Evolutionary conservation across 176 grass and related monocot species (phyloP), one percentile per base, ranked within the genome.

Genomic region (Areca catechu): DNA sequence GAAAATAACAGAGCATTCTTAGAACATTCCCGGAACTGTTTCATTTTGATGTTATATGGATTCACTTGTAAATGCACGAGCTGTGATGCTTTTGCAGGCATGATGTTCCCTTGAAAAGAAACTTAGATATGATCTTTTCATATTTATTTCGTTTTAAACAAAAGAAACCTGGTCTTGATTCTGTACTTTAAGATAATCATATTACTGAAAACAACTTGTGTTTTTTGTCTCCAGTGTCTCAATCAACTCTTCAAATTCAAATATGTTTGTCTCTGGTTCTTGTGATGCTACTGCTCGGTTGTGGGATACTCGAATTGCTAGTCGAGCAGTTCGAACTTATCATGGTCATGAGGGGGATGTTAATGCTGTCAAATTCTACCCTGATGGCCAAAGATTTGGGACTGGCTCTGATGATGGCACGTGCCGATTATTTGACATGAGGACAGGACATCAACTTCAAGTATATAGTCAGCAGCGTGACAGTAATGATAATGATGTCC

Each of bases 351-450:
- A 83, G 37, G 75, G 66, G 4, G 93, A 88, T 53, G 85, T 98
- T 79, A 98, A 98, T 48, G 71, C 81, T 57, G 87, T 98, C 56
- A 98, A 87, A 80, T 92, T 98, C 75, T 98, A 92, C 69, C 93
- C 93, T 57, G 93, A 98, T 75, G 93, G 93, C 15, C 83, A 86
- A 53, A 81, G 87, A 55, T 92, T 98, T 53, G 93, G 93, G 57
- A 98, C 86, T 71, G 93, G 93, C 34, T 98, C 93, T 59, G 93
- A 98, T 80, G 93, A 98, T 77, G 81, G 93, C 21, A 92, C 93
- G 16, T 91, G 83, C 54, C 73, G 87, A 70, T 84, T 98, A 68
- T 98, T 92, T 69, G 93, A 98, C 66, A 89, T 98, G 93, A 81
- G 87, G 62, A 98, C 93, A 23, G 93, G 93, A 1, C 93, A 98